Evolutionary conservation across 768 basidiomycete species (phyloP).

Genomic region (Erythrobasidium yunnanense): DNA sequence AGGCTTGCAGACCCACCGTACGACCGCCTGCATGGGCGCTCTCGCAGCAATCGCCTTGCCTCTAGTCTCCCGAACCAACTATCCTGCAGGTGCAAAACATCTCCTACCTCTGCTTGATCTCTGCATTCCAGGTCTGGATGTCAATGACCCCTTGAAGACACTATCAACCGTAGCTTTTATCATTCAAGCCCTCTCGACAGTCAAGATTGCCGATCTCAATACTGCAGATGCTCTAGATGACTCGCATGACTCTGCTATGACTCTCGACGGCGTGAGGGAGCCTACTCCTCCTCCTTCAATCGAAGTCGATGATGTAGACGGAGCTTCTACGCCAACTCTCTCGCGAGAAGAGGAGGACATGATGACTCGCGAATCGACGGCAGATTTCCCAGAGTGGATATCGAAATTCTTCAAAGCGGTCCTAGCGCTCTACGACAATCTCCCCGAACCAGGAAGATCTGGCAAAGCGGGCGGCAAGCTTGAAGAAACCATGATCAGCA

Average conservation of each 20-base stretch:
- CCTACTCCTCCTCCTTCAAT: constrained; percentile 16
- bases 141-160: constrained; percentile 46
- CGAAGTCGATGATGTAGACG: constrained; percentile 27
- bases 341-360: constrained; percentile 60
- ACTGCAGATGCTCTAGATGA: constrained; percentile 28
- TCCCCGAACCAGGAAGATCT: constrained; percentile 70
- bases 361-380: constrained; percentile 59
- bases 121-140: constrained; percentile 73
- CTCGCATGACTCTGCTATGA: neutral
- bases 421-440: constrained; percentile 67
- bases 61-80: constrained; percentile 64
- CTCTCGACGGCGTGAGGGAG: constrained; percentile 26
- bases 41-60: constrained; percentile 69
- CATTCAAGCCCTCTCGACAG: constrained; percentile 31
- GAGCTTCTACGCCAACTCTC: constrained; percentile 42
- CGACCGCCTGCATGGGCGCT: constrained; percentile 73
- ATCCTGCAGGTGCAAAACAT: constrained; percentile 71
- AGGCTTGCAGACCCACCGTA: constrained; percentile 80
- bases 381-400: constrained; percentile 70
- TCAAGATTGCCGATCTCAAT: constrained; percentile 37
- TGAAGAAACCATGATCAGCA: constrained; percentile 42
- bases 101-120: constrained; percentile 68
- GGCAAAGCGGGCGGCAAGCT: constrained; percentile 51
- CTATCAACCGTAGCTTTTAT: constrained; percentile 37
- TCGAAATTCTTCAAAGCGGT: constrained; percentile 68